Base-by-base conservation (phyloP, 805 yeast species). In the Cyberlindnera xishuangbannaensis region DNA sequence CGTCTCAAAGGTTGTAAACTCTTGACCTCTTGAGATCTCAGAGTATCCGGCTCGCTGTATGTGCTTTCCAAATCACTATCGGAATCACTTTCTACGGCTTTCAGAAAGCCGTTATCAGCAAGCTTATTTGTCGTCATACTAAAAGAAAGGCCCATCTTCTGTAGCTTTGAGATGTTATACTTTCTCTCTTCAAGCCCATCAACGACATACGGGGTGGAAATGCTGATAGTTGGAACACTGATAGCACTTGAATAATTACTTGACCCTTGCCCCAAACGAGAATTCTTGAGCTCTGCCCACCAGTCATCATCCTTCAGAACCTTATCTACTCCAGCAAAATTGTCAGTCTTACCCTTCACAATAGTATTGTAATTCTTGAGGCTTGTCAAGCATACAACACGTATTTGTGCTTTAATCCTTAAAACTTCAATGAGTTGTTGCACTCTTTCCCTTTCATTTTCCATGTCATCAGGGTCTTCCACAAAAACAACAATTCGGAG, bases 401-500 rank as follows among this genome's bases (percentile, higher is more conserved):
- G 56, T n/a, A 88, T 67, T 40, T 76, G 76, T 0, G 97, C 95
- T 22, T 77, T 80, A 35, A 92, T 92, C 48, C 98, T 69, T 34
- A 92, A 65, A n/a, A 78, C 80, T 11, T 73, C 77, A 28, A 92
- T 62, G 20, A 92, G 59, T 25, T 76, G 74, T 2, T 48, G 48
- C 25, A 92, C 73, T 33, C 97, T 59, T 11, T 59, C 57, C 14
- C 57, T 58, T 51, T 92, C 99, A 30, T 82, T 86, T 2, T 60
- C 68, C 18, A 85, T 73, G 44, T 88, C 97, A 0, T 62, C 62
- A 28, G 64, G 65, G 36, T 68, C 67, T 58, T 92, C 98, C 19
- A 92, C 97, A 66, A 92, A 90, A 0, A 83, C 94, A 32, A 92
- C 78, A 9, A 92, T 86, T 39, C 98, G 65, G 24, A 92, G 55